Evolutionary conservation across 306 rosid species (phyloP), one percentile per base, ranked within the genome.

Genomic region (Hylodesmum podocarpum): DNA sequence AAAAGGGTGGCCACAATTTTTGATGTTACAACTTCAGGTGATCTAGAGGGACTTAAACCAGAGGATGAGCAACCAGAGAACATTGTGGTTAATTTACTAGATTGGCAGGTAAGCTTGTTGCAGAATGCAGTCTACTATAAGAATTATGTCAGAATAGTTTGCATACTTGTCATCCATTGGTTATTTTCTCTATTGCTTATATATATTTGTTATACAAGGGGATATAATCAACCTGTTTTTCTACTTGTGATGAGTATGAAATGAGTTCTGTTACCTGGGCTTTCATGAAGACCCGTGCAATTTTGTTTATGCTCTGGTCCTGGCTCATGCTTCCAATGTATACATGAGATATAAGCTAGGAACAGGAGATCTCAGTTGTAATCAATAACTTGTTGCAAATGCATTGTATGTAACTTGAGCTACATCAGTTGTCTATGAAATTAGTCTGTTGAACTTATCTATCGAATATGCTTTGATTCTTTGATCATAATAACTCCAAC

Each of bases 101-200:
- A 94, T 82, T 94, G 98, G 98, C 98, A 92, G 98, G 98, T 94
- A 79, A 69, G 80, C 24, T 40, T 6, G 0, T 49, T 76, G 68
- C 58, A 41, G 47, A n/a, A 40, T 76, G 68, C 58, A 41, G 47
- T 13, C 44, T 79, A 47, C 76, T 75, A 27, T 43, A 25, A 24
- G 34, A 61, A 59, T 25, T 0, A 31, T 36, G 41, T 18, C 43
- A 39, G 47, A 31, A 22, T 46, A 36, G 47, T 67, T 75, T 47
- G 50, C 50, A 21, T 31, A 22, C 64, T 14, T 49, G 49, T 51
- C 66, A 67, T 50, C 81, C 44, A 27, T 66, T 41, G 22, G 50
- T 59, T 43, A 33, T 46, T 51, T 28, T 53, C 8, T 31, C 51
- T 11, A 19, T 25, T 1, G 61, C 31, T 51, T 37, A 8, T 25